Percentiles rank a stretch among this genome's conserved stretches.
These are phyloP conservation scores for Pseudogymnoascus sp. DNA, from an alignment of 2,329 filamentous ascomycete species.

Conservation along the genomic window DNA sequence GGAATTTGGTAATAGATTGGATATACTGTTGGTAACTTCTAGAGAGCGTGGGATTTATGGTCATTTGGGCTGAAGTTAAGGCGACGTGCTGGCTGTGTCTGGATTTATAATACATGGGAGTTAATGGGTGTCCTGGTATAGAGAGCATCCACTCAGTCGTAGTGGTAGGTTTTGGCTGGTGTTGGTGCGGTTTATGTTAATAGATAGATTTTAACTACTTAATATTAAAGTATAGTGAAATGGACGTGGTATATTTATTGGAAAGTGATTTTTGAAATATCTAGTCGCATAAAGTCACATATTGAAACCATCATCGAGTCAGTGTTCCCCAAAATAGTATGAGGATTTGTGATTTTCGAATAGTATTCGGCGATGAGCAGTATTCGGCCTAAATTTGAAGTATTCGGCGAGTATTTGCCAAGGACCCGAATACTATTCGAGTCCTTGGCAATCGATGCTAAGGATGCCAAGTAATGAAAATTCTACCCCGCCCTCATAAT, in stretches of 20 bases:
- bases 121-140: not conserved
- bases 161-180: not conserved
- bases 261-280: not conserved
- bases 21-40: not conserved
- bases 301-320: no score
- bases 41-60: not conserved
- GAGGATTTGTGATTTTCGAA: constrained; percentile 28
- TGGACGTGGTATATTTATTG: not conserved
- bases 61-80: not conserved
- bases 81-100: not conserved
- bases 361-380: constrained; percentile 20
- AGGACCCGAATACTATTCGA: no score
- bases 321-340: not conserved
- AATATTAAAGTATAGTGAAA: not conserved
- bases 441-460: constrained; percentile 23
- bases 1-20: not conserved
- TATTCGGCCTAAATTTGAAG: constrained; percentile 22
- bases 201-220: not conserved
- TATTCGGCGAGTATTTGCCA: constrained; percentile 31
- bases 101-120: not conserved
- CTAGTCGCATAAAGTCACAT: not conserved
- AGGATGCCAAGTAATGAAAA: constrained; percentile 13
- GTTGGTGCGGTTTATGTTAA: not conserved
- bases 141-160: not conserved
- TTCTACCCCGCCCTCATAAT: no score